Percentiles rank a stretch among this genome's conserved stretches.
phyloP scores from a whole-genome alignment of 441 rosid genomes.

The Aleurites moluccanus region DNA sequence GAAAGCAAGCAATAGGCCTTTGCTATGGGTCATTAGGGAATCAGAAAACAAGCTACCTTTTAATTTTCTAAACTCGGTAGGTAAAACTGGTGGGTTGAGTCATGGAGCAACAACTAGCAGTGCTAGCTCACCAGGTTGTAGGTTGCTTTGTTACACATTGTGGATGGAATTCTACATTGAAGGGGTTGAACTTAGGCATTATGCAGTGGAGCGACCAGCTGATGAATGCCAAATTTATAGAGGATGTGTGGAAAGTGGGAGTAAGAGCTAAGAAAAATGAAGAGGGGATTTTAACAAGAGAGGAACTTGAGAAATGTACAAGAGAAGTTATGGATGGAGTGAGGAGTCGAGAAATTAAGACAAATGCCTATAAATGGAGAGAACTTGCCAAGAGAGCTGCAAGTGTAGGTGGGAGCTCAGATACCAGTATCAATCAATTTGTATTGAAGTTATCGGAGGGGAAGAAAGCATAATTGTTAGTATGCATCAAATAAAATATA shows the following conservation, averaged over 20 bases:
- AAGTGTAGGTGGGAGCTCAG: constrained; percentile 41
- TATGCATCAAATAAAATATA: neutral
- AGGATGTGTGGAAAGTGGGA: constrained; percentile 63
- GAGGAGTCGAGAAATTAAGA: constrained; percentile 31
- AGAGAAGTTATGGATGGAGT: constrained; percentile 43
- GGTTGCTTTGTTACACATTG: constrained; percentile 65
- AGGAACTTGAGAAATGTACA: constrained; percentile 36
- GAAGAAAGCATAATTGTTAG: constrained; percentile 5
- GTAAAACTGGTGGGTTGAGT: constrained; percentile 43
- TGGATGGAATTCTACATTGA: constrained; percentile 61
- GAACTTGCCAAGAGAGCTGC: constrained; percentile 36
- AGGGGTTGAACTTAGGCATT: constrained; percentile 55
- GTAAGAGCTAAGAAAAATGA: constrained; percentile 31
- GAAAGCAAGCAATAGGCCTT: constrained; percentile 42
- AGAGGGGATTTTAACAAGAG: constrained; percentile 36
- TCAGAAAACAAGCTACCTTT: constrained; percentile 39
- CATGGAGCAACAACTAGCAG: constrained; percentile 74
- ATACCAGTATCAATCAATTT: constrained; percentile 37
- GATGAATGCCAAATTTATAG: constrained; percentile 58
- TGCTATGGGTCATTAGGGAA: constrained; percentile 56
- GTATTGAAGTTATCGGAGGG: constrained; percentile 24
- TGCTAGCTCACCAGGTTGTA: constrained; percentile 53
- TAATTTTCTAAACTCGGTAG: constrained; percentile 38
- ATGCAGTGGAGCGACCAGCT: constrained; percentile 63
- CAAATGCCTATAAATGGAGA: constrained; percentile 34